These are phyloP conservation scores for Bacterosira constricta DNA, from an alignment of 108 stramenopile species.

Conservation along the genomic window DNA sequence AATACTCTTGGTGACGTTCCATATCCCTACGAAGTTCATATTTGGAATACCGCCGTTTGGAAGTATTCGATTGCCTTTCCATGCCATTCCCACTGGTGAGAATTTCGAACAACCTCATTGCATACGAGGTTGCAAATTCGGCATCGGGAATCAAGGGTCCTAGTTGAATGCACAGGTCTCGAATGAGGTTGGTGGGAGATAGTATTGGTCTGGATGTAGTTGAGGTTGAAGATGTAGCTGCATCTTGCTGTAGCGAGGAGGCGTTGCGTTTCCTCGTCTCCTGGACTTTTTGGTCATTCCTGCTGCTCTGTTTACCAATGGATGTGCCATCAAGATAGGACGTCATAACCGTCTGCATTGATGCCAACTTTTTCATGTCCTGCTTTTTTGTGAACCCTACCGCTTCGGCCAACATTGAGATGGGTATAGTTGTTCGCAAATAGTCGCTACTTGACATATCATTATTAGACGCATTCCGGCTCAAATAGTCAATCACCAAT, in stretches of 20 bases:
- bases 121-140: slow-evolving; percentile 22
- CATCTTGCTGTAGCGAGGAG: not conserved
- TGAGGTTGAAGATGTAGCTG: not conserved
- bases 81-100: not conserved
- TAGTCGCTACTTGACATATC: not conserved
- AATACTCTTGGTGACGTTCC: slow-evolving; percentile 31
- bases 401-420: not conserved
- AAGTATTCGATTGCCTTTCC: not conserved
- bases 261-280: slow-evolving; percentile 1
- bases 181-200: slow-evolving; percentile 22
- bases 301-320: not conserved
- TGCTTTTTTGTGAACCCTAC: not conserved
- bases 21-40: slow-evolving; percentile 40
- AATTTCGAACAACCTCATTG: slow-evolving; percentile 15
- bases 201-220: not conserved
- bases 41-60: not conserved
- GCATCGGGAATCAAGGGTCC: slow-evolving; percentile 40
- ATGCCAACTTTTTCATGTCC: slow-evolving; percentile 23
- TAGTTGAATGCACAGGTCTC: slow-evolving; percentile 41
- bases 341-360: slow-evolving; percentile 30
- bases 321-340: slow-evolving; percentile 17
- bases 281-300: not conserved
- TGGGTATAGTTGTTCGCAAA: slow-evolving; percentile 20
- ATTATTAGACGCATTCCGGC: not conserved
- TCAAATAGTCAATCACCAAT: slow-evolving; percentile 33